These are phyloP conservation scores for Alnus rubra DNA, from an alignment of 306 rosid genomes.

Conservation along the genomic window DNA sequence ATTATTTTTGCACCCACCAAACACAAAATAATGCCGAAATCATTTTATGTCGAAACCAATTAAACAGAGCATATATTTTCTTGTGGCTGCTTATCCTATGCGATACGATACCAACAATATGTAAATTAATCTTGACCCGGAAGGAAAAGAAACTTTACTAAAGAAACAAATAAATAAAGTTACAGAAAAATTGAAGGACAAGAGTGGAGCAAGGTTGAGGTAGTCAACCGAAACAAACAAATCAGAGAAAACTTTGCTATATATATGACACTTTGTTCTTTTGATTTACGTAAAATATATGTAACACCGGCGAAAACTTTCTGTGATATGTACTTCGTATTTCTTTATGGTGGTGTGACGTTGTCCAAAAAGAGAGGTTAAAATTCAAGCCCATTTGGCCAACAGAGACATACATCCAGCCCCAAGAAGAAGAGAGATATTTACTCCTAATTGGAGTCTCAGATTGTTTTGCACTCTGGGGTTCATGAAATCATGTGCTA, in stretches of 20 bases:
- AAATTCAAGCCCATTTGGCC: constrained; percentile 43
- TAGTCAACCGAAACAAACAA: neutral
- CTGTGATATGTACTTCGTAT: neutral
- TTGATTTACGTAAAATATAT: too few relatives aligned
- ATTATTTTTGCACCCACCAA: too few relatives aligned
- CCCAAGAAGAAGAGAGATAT: constrained; percentile 40
- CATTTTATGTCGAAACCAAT: too few relatives aligned
- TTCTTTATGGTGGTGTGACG: neutral
- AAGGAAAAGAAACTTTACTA: too few relatives aligned
- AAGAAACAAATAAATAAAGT: neutral
- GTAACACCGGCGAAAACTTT: too few relatives aligned
- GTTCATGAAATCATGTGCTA: constrained; percentile 51
- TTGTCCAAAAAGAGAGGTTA: neutral
- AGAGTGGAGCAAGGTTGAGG: neutral
- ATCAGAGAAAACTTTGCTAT: too few relatives aligned
- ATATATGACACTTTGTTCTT: too few relatives aligned
- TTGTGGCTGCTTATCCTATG: too few relatives aligned
- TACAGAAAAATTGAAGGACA: neutral
- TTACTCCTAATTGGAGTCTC: constrained; percentile 22
- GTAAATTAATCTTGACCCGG: too few relatives aligned
- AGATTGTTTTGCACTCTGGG: constrained; percentile 34
- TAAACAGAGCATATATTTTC: too few relatives aligned
- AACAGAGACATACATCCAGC: constrained; percentile 47
- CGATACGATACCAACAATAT: too few relatives aligned
- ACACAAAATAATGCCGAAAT: too few relatives aligned